These are phyloP conservation scores for Penicillium polonicum DNA, from an alignment of 2,329 filamentous ascomycete genomes.

Conservation along the genomic window DNA sequence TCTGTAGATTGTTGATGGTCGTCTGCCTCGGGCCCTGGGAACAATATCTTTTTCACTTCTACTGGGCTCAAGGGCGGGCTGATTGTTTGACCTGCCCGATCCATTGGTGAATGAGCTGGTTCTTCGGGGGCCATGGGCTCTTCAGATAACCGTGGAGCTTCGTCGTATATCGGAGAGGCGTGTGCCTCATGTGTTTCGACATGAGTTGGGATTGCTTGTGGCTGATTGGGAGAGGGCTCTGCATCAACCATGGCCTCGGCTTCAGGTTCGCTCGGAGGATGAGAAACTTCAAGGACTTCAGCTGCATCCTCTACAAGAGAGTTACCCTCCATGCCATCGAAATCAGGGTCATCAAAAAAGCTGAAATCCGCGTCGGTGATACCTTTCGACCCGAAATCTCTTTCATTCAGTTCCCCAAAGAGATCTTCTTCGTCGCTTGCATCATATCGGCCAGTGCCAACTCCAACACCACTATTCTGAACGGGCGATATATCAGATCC, in stretches of 20 bases:
- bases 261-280: conserved; percentile 13
- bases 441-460: conserved; percentile 44
- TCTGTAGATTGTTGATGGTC: conserved; percentile 7
- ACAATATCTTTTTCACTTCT: conserved; percentile 47
- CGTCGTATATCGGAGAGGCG: background rate
- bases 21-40: conserved; percentile 27
- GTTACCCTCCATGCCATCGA: conserved; percentile 26
- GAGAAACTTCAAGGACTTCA: conserved; percentile 15
- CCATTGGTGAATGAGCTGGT: conserved; percentile 13
- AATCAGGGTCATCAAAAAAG: conserved; percentile 60
- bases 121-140: conserved; percentile 9
- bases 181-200: background rate
- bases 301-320: conserved; percentile 13
- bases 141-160: background rate
- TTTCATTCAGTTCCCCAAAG: conserved; percentile 58
- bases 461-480: conserved; percentile 18
- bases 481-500: conserved; percentile 24
- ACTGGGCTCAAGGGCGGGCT: conserved; percentile 44
- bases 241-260: conserved; percentile 12
- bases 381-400: conserved; percentile 54
- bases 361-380: conserved; percentile 63
- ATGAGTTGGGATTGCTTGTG: background rate
- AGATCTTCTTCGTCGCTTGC: conserved; percentile 54
- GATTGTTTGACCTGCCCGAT: conserved; percentile 30
- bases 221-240: background rate